phyloP scores from a whole-genome alignment of 371 early-diverging fungal genomes.

The Mortierella sp. region DNA sequence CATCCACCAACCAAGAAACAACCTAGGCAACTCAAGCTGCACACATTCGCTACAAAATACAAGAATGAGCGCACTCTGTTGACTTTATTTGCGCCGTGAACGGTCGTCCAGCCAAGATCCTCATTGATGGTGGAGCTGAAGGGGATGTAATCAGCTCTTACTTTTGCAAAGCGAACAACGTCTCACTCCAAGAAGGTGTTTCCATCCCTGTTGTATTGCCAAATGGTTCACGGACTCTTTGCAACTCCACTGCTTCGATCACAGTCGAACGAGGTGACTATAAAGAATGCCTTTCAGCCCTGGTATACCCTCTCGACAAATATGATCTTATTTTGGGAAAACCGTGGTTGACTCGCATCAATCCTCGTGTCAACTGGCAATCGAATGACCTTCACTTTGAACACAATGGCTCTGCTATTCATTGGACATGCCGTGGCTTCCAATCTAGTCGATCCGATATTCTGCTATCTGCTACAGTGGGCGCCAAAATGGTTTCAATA shows the following conservation, averaged over 20 bases:
- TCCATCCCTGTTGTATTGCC: conserved; percentile 9
- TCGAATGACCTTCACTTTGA: conserved; percentile 15
- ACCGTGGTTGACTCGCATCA: conserved; percentile 16
- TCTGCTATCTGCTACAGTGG: too few relatives aligned
- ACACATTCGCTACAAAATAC: too few relatives aligned
- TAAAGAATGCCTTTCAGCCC: too few relatives aligned
- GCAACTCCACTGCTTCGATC: not conserved
- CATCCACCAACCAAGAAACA: too few relatives aligned
- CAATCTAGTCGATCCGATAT: too few relatives aligned
- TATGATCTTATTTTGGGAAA: conserved; percentile 25
- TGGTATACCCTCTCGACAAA: conserved; percentile 16
- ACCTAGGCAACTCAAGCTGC: too few relatives aligned
- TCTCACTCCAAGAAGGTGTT: not conserved
- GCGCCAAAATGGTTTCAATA: too few relatives aligned
- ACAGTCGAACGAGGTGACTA: too few relatives aligned
- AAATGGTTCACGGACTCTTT: conserved; percentile 7
- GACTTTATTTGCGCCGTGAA: conserved; percentile 13
- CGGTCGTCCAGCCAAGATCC: conserved; percentile 5
- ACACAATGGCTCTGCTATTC: not conserved
- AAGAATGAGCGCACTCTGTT: too few relatives aligned
- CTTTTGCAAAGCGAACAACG: conserved; percentile 1
- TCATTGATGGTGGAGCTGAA: conserved; percentile 5
- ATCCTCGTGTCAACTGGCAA: conserved; percentile 10
- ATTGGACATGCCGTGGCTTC: conserved; percentile 4
- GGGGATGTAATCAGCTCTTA: conserved; percentile 8